These are phyloP conservation scores for Backusella psychrophila DNA, from an alignment of 192 early-diverging fungal genomes.

Conservation along the genomic window DNA sequence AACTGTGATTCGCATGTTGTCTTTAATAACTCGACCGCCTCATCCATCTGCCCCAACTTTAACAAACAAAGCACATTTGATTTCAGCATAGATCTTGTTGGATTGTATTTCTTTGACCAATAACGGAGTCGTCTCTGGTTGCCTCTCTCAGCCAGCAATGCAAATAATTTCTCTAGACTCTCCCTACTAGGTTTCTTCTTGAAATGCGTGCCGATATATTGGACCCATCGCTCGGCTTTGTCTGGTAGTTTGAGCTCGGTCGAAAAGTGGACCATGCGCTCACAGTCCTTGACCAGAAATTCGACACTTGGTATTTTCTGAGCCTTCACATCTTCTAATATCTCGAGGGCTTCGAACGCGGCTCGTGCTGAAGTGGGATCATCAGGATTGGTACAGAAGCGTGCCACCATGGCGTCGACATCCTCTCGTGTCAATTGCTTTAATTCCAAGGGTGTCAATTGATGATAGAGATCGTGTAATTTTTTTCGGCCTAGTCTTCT, in stretches of 20 bases:
- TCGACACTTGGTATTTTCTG: not conserved
- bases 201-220: not conserved
- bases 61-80: not conserved
- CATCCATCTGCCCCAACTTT: not conserved
- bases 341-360: not conserved
- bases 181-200: not conserved
- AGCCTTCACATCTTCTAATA: slow-evolving; percentile 7
- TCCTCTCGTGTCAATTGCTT: not conserved
- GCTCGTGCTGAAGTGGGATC: not conserved
- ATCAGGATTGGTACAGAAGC: not conserved
- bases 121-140: not conserved
- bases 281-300: not conserved
- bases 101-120: not conserved
- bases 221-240: not conserved
- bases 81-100: not conserved
- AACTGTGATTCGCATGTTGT: not conserved
- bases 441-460: not conserved
- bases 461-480: not conserved
- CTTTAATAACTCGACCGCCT: not conserved
- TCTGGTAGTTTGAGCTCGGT: not conserved
- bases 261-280: not conserved
- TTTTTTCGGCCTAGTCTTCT: slow-evolving; percentile 1
- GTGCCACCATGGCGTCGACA: not conserved
- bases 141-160: not conserved
- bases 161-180: not conserved